Percentiles rank a stretch among this genome's conserved stretches.
These are phyloP conservation scores for Xylaria flabelliformis DNA, from an alignment of 495 filamentous ascomycete genomes.

Conservation along the genomic window DNA sequence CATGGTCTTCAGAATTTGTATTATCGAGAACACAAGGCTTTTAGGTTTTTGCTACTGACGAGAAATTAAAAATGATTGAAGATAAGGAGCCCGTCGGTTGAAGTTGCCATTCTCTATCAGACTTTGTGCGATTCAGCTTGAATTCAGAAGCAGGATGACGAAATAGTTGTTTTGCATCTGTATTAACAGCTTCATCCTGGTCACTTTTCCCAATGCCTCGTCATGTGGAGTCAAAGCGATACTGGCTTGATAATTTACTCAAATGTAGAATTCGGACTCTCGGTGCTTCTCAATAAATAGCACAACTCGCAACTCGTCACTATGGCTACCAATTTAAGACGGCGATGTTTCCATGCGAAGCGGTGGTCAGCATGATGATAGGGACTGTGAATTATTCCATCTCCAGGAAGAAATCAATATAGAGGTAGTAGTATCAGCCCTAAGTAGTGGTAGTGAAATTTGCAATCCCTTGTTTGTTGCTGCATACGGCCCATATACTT, in stretches of 20 bases:
- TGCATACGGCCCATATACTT: neutral
- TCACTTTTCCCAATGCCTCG: neutral
- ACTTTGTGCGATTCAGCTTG: neutral
- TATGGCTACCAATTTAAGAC: slow-evolving; percentile 15
- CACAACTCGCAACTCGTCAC: neutral
- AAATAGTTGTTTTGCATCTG: slow-evolving; percentile 8
- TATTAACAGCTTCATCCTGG: slow-evolving; percentile 8
- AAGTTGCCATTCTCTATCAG: neutral
- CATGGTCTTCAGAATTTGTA: neutral
- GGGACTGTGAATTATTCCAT: neutral
- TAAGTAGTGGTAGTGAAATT: slow-evolving; percentile 21
- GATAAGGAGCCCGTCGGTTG: slow-evolving; percentile 1
- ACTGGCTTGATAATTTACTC: slow-evolving; percentile 7
- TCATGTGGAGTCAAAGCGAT: slow-evolving; percentile 1
- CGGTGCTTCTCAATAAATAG: slow-evolving; percentile 11
- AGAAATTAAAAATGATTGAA: neutral
- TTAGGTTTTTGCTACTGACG: neutral
- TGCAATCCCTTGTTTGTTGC: slow-evolving; percentile 22
- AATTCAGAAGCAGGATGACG: neutral
- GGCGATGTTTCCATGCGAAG: slow-evolving; percentile 12
- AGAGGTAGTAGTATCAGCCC: neutral
- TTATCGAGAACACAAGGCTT: slow-evolving; percentile 17
- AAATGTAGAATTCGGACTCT: slow-evolving; percentile 8
- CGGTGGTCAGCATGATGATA: neutral
- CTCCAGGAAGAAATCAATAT: slow-evolving; percentile 1